phyloP scores from a whole-genome alignment of 164 flowering plant genomes.

The Stephania yunnanensis region DNA sequence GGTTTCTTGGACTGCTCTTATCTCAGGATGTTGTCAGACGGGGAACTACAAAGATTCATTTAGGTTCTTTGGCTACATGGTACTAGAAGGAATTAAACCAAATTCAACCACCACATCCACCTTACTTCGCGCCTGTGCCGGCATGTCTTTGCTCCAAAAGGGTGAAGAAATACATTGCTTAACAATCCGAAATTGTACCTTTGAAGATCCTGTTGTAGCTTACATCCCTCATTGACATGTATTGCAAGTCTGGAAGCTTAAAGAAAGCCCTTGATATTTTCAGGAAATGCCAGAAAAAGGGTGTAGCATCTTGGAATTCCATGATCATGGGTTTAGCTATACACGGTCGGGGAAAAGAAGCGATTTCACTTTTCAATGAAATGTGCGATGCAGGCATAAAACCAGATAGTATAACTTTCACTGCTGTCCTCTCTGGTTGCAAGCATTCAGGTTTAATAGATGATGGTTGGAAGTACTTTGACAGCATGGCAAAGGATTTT shows the following conservation, averaged over 20 bases:
- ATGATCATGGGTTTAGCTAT: constrained; percentile 57
- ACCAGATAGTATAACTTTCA: constrained; percentile 60
- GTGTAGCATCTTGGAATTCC: constrained; percentile 55
- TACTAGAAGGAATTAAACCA: too few relatives aligned
- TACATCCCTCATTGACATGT: constrained; percentile 65
- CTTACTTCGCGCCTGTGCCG: too few relatives aligned
- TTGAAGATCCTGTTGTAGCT: constrained; percentile 35
- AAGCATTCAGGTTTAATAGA: constrained; percentile 49
- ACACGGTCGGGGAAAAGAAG: constrained; percentile 43
- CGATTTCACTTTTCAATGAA: constrained; percentile 34
- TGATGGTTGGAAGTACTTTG: constrained; percentile 66
- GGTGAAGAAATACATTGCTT: constrained; percentile 56
- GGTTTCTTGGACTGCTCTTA: constrained; percentile 65
- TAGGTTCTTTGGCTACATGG: too few relatives aligned
- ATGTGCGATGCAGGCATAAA: constrained; percentile 35
- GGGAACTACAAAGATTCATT: too few relatives aligned
- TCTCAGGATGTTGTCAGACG: constrained; percentile 51
- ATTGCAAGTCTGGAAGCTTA: constrained; percentile 46
- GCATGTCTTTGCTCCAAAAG: constrained; percentile 40
- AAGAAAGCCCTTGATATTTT: constrained; percentile 35
- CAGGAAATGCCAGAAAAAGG: constrained; percentile 29
- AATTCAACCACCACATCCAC: too few relatives aligned
- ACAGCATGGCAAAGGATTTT: constrained; percentile 40
- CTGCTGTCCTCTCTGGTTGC: constrained; percentile 53
- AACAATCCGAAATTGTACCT: constrained; percentile 31